phyloP scores from a whole-genome alignment of 768 basidiomycete species.

The Boletus pseudo-olivaceus region DNA sequence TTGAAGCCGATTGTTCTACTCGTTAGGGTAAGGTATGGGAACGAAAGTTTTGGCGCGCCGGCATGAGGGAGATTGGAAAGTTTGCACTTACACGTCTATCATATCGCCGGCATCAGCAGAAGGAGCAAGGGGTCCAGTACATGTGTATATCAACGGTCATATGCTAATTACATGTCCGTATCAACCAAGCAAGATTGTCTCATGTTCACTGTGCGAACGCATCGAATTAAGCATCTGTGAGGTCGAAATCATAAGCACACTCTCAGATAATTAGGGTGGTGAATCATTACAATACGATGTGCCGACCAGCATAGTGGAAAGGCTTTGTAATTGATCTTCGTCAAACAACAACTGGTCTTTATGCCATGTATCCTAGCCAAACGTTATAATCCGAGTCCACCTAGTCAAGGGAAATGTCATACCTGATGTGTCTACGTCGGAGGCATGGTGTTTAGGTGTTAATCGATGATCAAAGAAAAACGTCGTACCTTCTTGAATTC shows the following conservation, averaged over 20 bases:
- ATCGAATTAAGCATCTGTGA: conserved; percentile 25
- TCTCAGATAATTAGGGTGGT: background rate
- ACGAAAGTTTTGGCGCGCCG: background rate
- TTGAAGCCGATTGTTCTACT: conserved; percentile 2
- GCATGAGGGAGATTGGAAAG: background rate
- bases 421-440: conserved; percentile 58
- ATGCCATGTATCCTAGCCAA: conserved; percentile 79
- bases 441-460: background rate
- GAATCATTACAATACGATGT: conserved; percentile 76
- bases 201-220: conserved; percentile 2
- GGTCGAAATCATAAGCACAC: conserved; percentile 13
- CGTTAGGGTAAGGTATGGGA: background rate
- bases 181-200: background rate
- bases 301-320: conserved; percentile 86
- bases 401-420: conserved; percentile 13
- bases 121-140: background rate
- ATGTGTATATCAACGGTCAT: conserved; percentile 3
- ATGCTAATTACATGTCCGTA: background rate
- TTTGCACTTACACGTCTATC: conserved; percentile 1
- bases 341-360: conserved; percentile 84
- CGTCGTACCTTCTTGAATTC: conserved; percentile 77
- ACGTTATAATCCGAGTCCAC: conserved; percentile 4
- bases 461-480: conserved; percentile 8
- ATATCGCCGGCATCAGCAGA: background rate
- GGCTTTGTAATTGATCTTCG: conserved; percentile 84